phyloP scores from a whole-genome alignment of 805 yeast species.

The Metschnikowia continentalis region DNA sequence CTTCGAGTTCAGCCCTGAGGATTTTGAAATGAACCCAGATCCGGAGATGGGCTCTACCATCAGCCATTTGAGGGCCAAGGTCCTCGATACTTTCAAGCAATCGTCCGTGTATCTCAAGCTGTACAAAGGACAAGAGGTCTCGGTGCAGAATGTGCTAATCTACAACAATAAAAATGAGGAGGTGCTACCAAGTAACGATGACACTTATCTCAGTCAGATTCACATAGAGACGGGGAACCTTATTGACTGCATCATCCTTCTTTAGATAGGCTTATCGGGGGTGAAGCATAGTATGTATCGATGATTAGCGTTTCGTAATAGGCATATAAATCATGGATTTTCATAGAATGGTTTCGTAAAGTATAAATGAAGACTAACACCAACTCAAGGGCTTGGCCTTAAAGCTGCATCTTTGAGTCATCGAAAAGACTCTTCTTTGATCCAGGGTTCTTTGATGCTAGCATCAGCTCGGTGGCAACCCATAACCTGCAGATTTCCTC shows the following conservation, averaged over 20 bases:
- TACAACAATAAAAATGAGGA: constrained; percentile 28
- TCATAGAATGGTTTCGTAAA: not conserved
- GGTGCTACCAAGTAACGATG: constrained; percentile 20
- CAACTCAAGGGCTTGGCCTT: not conserved
- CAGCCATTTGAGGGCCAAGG: constrained; percentile 53
- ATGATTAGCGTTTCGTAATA: not conserved
- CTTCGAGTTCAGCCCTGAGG: constrained; percentile 79
- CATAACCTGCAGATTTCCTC: constrained; percentile 57
- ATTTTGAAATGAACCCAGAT: constrained; percentile 54
- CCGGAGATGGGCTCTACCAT: constrained; percentile 71
- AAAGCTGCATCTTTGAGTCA: not conserved
- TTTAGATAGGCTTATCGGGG: not conserved
- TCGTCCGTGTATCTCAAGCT: constrained; percentile 26
- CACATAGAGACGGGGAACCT: constrained; percentile 42
- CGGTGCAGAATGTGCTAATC: constrained; percentile 22
- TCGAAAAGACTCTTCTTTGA: not conserved
- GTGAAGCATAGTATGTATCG: not conserved
- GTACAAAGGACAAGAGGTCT: constrained; percentile 5
- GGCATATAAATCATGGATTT: not conserved
- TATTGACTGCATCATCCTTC: constrained; percentile 24
- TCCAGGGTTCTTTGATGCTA: constrained; percentile 15
- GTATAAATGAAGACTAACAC: not conserved
- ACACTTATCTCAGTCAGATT: constrained; percentile 33
- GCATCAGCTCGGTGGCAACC: constrained; percentile 59
- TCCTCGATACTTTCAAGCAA: constrained; percentile 50